phyloP scores from a whole-genome alignment of 352 stramenopile genomes.

The Globisporangium splendens region DNA sequence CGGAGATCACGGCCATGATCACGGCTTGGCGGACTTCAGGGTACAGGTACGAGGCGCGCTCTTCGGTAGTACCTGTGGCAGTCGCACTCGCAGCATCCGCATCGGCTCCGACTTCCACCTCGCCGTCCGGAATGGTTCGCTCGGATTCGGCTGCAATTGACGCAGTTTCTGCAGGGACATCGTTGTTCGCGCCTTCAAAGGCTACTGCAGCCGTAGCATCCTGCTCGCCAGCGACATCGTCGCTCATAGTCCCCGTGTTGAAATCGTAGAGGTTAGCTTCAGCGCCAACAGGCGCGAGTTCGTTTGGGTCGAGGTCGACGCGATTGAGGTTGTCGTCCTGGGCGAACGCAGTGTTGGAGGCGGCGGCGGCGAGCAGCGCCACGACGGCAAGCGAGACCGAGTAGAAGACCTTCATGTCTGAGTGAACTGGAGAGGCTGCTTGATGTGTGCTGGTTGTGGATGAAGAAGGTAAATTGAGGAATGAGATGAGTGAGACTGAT shows the following conservation, averaged over 20 bases:
- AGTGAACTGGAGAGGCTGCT: not conserved
- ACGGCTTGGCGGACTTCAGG: slow-evolving; percentile 9
- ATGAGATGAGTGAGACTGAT: too few species aligned
- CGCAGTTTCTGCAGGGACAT: not conserved
- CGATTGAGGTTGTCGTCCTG: slow-evolving; percentile 2
- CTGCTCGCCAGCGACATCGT: not conserved
- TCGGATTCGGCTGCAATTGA: not conserved
- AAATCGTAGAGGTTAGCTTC: not conserved
- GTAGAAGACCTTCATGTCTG: slow-evolving; percentile 5
- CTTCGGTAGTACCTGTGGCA: not conserved
- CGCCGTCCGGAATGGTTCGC: not conserved
- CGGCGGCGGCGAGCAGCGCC: not conserved
- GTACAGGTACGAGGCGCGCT: not conserved
- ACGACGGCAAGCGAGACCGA: slow-evolving; percentile 7
- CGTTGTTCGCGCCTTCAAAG: not conserved
- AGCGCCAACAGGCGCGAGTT: not conserved
- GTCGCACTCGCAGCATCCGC: not conserved
- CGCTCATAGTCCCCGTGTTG: too few species aligned
- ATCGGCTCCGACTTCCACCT: slow-evolving; percentile 4
- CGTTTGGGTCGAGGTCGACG: not conserved
- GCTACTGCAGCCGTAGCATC: not conserved
- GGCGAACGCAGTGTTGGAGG: slow-evolving; percentile 2
- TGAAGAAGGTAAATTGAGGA: not conserved
- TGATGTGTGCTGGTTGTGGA: not conserved
- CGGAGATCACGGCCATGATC: slow-evolving; percentile 13